A percentile compares a stretch with the other conserved stretches of the same genome.
Conservation (phyloP, 2,329 filamentous ascomycete species). For the Beauveria brongniartii region DNA sequence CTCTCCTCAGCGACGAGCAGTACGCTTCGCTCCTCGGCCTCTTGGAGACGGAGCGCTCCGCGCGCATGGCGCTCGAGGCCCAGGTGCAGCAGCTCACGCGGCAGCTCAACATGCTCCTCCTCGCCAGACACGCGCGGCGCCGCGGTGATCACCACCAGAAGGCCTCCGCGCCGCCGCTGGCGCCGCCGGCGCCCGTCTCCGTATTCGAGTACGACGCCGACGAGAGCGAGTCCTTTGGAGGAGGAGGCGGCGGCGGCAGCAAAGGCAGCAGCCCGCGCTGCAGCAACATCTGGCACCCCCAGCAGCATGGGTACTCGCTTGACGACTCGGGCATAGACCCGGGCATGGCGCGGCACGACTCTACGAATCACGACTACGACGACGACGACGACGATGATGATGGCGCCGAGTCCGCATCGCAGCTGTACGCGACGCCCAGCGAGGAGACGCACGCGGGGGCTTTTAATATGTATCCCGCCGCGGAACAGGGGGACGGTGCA, state of each 20-base stretch:
- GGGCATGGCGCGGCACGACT: slow-evolving; percentile 12
- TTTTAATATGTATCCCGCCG: slow-evolving; percentile 23
- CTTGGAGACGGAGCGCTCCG: slow-evolving; percentile 48
- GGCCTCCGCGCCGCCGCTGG: background rate
- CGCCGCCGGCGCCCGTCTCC: slow-evolving; percentile 19
- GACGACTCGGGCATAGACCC: slow-evolving; percentile 5
- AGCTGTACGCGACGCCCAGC: slow-evolving; percentile 44
- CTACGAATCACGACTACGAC: slow-evolving; percentile 18
- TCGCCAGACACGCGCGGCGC: background rate
- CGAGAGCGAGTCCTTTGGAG: slow-evolving; percentile 12
- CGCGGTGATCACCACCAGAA: background rate
- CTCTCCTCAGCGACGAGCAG: slow-evolving; percentile 34
- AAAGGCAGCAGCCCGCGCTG: slow-evolving; percentile 3
- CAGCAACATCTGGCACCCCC: slow-evolving; percentile 5
- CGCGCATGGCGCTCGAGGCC: slow-evolving; percentile 46
- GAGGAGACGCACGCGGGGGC: slow-evolving; percentile 32
- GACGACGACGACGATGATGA: slow-evolving; percentile 23
- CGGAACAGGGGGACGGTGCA: slow-evolving; percentile 31
- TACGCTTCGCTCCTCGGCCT: slow-evolving; percentile 43
- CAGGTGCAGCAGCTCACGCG: slow-evolving; percentile 47
- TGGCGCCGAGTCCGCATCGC: slow-evolving; percentile 33
- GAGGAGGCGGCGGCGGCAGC: background rate
- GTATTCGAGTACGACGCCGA: slow-evolving; percentile 36
- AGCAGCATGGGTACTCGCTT: background rate
- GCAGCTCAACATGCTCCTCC: slow-evolving; percentile 34